Percentiles rank a stretch among this genome's conserved stretches.
Conservation (phyloP, 2,329 filamentous ascomycete genomes). For the Colletotrichum siamense region DNA sequence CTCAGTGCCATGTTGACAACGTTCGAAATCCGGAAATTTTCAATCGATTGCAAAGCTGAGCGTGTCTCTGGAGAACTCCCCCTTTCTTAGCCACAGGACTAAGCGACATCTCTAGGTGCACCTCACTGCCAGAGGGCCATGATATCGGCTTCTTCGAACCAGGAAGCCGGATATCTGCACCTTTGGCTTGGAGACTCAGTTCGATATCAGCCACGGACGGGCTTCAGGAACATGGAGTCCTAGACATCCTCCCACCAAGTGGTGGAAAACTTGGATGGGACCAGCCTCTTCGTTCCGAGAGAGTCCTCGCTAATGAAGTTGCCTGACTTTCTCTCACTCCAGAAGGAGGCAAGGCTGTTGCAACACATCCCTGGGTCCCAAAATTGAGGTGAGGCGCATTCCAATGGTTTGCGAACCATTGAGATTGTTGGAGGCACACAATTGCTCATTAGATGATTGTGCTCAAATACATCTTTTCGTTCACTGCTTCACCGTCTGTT, state of each 20-base stretch:
- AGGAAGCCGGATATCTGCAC: not conserved
- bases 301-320: not conserved
- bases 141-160: not conserved
- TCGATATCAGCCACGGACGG: not conserved
- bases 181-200: not conserved
- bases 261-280: not conserved
- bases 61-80: not conserved
- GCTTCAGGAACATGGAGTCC: not conserved
- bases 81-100: not conserved
- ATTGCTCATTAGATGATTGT: too few relatives aligned
- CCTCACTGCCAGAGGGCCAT: not conserved
- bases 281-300: not conserved
- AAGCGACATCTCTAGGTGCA: not conserved
- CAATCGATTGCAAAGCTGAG: not conserved
- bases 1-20: not conserved
- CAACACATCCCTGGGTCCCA: not conserved
- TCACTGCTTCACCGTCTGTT: too few relatives aligned
- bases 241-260: not conserved
- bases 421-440: too few relatives aligned
- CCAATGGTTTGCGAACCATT: not conserved
- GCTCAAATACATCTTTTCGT: too few relatives aligned
- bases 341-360: not conserved
- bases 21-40: not conserved
- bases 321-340: not conserved
- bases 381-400: not conserved